Base-by-base conservation (phyloP, 1,284 basidiomycete genomes). In the Pseudozyma hubeiensis region DNA sequence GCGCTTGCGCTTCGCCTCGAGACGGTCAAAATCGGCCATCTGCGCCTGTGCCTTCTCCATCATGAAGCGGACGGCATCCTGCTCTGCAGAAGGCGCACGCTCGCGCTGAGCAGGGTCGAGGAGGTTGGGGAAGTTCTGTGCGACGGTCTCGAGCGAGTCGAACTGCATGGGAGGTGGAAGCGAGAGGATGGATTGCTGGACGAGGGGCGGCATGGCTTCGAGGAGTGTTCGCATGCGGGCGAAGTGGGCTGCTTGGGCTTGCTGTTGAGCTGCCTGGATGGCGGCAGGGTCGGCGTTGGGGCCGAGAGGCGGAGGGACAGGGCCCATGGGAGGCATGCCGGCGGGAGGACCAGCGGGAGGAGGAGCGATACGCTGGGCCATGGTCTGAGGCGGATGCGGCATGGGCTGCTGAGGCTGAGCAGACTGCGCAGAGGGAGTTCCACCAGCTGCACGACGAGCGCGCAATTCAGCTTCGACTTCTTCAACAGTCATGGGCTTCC, bases 401-500 rank as follows among this genome's bases (percentile, higher is more conserved):
- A 44, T 44, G n/a, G 43, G 17, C 2, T 44, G 43, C 43, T 44
- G 43, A 17, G 43, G 7, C 43, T 44, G 39, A n/a, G 11, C 39
- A 16, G 39, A n/a, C n/a, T 41, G 43, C 43, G 24, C 29, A 17
- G 53, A 50, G 0, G 43, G 54, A 11, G 59, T 16, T 6, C 11
- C 51, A 39, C 52, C 61, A 17, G 46, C 40, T 0, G 39, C 55
- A 45, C 73, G 67, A 33, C 60, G 60, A 35, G 66, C 69, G 30
- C 67, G 75, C 41, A 81, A 93, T 85, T 98, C 93, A 4, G 92
- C 91, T 84, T 99, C 96, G 68, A 98, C 93, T 84, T 98, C 94
- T 74, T 94, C 92, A 30, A 98, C 85, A 0, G 93, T 96, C 60
- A 91, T 90, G 34, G 89, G 88, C 39, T 89, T 79, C 37, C 71